Conservation (phyloP, 2,329 filamentous ascomycete genomes). For the Xylariaceae sp. region DNA sequence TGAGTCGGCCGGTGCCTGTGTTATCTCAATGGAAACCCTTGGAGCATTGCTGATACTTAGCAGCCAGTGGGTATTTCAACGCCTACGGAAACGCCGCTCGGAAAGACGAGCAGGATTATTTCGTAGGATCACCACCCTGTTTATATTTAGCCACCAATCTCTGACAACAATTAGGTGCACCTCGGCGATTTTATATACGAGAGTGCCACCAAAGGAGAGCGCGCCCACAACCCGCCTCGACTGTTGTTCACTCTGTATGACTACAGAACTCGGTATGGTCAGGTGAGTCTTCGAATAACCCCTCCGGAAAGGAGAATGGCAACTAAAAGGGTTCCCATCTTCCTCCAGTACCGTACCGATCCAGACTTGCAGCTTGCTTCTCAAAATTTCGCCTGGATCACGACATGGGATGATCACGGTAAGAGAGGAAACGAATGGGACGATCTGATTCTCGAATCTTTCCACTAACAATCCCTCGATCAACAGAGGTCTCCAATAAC, state of each 20-base stretch:
- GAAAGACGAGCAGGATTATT: conserved; percentile 42
- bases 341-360: conserved; percentile 36
- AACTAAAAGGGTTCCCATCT: background rate
- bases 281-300: conserved; percentile 22
- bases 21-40: too few species aligned
- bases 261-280: conserved; percentile 37
- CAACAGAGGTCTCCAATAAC: conserved; percentile 56
- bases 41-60: conserved; percentile 1
- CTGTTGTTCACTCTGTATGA: conserved; percentile 35
- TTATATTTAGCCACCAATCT: background rate
- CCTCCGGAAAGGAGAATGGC: background rate
- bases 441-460: conserved; percentile 2
- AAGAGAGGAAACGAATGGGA: conserved; percentile 2
- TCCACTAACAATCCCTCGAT: too few species aligned
- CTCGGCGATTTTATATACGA: conserved; percentile 60
- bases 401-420: conserved; percentile 41
- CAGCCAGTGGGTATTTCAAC: conserved; percentile 43
- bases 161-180: conserved; percentile 20
- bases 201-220: conserved; percentile 34
- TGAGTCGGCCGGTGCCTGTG: conserved; percentile 13
- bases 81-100: conserved; percentile 38
- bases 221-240: conserved; percentile 24
- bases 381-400: conserved; percentile 40
- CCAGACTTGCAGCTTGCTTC: conserved; percentile 37
- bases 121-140: conserved; percentile 30